These are phyloP conservation scores for Botryosphaeria agaves DNA, from an alignment of 2,329 filamentous ascomycete genomes.

Conservation along the genomic window DNA sequence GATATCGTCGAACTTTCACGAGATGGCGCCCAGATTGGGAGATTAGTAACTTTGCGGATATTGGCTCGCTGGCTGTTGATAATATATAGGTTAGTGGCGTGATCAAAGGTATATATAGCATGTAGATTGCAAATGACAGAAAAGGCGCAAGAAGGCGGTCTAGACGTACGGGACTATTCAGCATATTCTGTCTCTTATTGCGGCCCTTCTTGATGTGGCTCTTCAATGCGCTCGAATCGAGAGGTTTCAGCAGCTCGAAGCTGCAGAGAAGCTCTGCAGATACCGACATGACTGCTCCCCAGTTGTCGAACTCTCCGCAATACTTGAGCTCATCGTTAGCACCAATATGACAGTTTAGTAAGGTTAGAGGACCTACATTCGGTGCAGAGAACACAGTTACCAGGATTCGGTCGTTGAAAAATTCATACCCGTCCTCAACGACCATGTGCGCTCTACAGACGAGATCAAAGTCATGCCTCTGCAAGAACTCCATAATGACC, in stretches of 20 bases:
- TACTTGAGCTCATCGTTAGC: slow-evolving; percentile 42
- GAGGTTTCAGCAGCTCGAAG: slow-evolving; percentile 88
- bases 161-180: slow-evolving; percentile 79
- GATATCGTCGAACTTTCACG: too few relatives aligned
- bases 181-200: slow-evolving; percentile 84
- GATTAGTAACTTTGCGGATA: slow-evolving; percentile 33
- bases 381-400: slow-evolving; percentile 97
- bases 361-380: slow-evolving; percentile 51
- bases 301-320: slow-evolving; percentile 97
- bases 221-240: slow-evolving; percentile 91
- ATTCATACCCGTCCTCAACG: slow-evolving; percentile 96
- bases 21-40: too few relatives aligned
- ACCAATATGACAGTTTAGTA: neutral
- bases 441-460: slow-evolving; percentile 98
- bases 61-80: slow-evolving; percentile 27
- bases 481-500: slow-evolving; percentile 90
- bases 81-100: slow-evolving; percentile 7
- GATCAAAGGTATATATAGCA: slow-evolving; percentile 8
- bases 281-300: slow-evolving; percentile 98
- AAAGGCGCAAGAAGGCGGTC: neutral
- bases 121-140: slow-evolving; percentile 1
- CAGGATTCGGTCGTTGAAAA: slow-evolving; percentile 86
- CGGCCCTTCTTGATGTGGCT: slow-evolving; percentile 97
- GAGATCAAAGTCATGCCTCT: slow-evolving; percentile 88
- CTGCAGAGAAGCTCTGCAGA: slow-evolving; percentile 86